Evolutionary conservation across 2,329 filamentous ascomycete species (phyloP).

Genomic region (Chrysosporium queenslandicum): DNA sequence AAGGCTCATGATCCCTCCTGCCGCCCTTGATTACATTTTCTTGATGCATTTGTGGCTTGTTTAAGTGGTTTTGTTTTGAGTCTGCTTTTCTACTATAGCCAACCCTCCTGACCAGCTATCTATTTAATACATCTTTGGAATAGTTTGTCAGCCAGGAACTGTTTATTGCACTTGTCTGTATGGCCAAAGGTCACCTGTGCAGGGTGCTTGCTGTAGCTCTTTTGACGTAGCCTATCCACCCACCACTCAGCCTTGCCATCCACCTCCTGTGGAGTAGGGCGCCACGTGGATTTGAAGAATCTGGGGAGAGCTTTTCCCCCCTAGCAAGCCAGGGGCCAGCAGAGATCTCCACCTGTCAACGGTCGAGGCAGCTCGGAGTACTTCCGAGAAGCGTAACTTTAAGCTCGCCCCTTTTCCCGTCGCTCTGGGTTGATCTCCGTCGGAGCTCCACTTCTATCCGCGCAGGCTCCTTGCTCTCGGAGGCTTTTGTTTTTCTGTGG

Average conservation of each 20-base stretch:
- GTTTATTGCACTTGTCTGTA: not conserved
- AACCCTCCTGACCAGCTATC: not conserved
- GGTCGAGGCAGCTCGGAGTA: slow-evolving; percentile 6
- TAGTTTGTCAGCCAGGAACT: not conserved
- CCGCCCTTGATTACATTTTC: not conserved
- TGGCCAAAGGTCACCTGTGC: not conserved
- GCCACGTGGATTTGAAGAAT: not conserved
- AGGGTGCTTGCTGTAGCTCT: not conserved
- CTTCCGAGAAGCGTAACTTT: slow-evolving; percentile 3
- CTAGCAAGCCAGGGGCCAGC: not conserved
- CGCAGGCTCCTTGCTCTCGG: not conserved
- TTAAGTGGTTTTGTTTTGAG: not conserved
- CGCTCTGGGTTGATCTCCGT: not conserved
- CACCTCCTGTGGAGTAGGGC: not conserved
- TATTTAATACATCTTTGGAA: not conserved
- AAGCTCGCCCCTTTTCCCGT: not conserved
- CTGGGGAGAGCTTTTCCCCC: slow-evolving; percentile 4
- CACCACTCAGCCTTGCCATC: not conserved
- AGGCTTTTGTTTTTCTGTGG: not conserved
- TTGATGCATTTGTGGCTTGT: slow-evolving; percentile 7
- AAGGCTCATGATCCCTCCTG: not conserved
- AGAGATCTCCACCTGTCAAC: slow-evolving; percentile 5
- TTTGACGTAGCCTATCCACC: not conserved
- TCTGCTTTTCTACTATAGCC: not conserved
- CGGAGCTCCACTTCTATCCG: slow-evolving; percentile 3